These are phyloP conservation scores for Luzula sylvatica DNA, from an alignment of 176 grass and related monocot genomes.

Conservation along the genomic window DNA sequence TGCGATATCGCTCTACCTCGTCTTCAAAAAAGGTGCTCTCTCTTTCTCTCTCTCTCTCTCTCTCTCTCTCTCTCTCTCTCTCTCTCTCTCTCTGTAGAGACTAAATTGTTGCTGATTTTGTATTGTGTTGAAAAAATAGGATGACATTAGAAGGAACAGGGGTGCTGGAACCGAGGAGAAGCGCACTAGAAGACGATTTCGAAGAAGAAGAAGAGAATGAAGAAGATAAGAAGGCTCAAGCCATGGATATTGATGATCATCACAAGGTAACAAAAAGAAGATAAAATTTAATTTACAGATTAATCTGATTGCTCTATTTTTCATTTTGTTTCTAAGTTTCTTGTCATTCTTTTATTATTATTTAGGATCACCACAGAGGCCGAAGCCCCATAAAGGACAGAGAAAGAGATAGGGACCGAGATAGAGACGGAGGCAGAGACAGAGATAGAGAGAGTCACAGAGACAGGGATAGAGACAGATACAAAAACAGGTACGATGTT, in stretches of 20 bases:
- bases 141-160: slow-evolving; percentile 78
- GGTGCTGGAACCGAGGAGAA: slow-evolving; percentile 80
- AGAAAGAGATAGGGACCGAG: slow-evolving; percentile 38
- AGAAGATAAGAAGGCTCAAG: slow-evolving; percentile 38
- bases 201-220: slow-evolving; percentile 97
- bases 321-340: slow-evolving; percentile 1
- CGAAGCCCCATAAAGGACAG: slow-evolving; percentile 57
- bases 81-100: not conserved
- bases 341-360: slow-evolving; percentile 7
- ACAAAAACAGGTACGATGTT: slow-evolving; percentile 10
- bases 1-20: slow-evolving; percentile 83
- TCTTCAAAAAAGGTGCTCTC: slow-evolving; percentile 72
- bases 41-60: not conserved
- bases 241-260: slow-evolving; percentile 53
- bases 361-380: slow-evolving; percentile 59
- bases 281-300: not conserved
- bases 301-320: no score
- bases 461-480: slow-evolving; percentile 39
- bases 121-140: slow-evolving; percentile 15
- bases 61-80: not conserved
- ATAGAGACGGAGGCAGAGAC: slow-evolving; percentile 36
- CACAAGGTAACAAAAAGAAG: slow-evolving; percentile 68
- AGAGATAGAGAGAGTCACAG: slow-evolving; percentile 51
- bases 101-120: not conserved
- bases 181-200: slow-evolving; percentile 96